These are phyloP conservation scores for Tubosaeta sp. DNA, from an alignment of 768 basidiomycete species.

Conservation along the genomic window DNA sequence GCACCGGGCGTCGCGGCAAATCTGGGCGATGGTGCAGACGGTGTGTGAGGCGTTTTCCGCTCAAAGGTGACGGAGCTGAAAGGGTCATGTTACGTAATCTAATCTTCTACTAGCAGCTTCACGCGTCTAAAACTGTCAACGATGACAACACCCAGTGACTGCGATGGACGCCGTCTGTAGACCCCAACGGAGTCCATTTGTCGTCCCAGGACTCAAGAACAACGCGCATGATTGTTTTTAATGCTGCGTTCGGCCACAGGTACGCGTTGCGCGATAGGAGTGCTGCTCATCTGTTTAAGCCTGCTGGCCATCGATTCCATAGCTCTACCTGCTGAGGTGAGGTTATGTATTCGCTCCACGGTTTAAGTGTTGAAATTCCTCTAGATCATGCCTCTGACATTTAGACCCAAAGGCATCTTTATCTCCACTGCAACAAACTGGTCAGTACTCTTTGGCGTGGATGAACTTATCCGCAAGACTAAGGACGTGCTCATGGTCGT, in stretches of 20 bases:
- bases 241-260: constrained; percentile 91
- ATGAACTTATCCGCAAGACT: constrained; percentile 54
- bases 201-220: too few species aligned
- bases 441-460: constrained; percentile 41
- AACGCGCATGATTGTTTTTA: constrained; percentile 91
- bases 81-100: constrained; percentile 13
- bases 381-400: constrained; percentile 83
- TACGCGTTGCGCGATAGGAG: constrained; percentile 20
- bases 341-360: constrained; percentile 1
- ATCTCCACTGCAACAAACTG: constrained; percentile 87
- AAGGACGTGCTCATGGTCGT: constrained; percentile 61
- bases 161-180: too few species aligned
- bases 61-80: constrained; percentile 50
- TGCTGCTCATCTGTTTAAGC: constrained; percentile 7
- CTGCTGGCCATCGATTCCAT: constrained; percentile 88
- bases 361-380: constrained; percentile 2
- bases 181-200: too few species aligned
- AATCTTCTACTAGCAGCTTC: too few species aligned
- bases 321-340: constrained; percentile 82
- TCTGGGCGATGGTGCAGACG: constrained; percentile 20
- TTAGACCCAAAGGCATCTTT: constrained; percentile 94
- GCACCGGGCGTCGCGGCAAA: constrained; percentile 25
- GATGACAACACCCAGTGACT: too few species aligned
- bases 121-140: too few species aligned
- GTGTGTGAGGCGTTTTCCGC: constrained; percentile 30